A percentile compares a stretch with the other conserved stretches of the same genome.
phyloP scores from a whole-genome alignment of 192 early-diverging fungal genomes.

The Diversispora eburnea region DNA sequence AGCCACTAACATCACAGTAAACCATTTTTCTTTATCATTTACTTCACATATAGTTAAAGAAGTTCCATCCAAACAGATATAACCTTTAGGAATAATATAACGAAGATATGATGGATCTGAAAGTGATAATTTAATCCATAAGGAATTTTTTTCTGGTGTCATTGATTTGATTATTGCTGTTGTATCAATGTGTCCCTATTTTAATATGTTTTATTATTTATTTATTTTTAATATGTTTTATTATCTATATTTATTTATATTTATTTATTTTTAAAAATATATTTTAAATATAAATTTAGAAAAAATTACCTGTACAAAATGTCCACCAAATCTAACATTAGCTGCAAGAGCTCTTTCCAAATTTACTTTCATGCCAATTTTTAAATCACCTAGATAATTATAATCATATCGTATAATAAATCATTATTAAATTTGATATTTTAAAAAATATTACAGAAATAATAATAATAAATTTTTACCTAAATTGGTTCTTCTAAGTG shows the following conservation, averaged over 20 bases:
- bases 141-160: constrained; percentile 85
- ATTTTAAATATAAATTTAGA: too few species aligned
- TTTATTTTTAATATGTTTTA: too few species aligned
- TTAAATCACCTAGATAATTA: constrained; percentile 54
- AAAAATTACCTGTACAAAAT: constrained; percentile 77
- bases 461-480: constrained; percentile 42
- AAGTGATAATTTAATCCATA: constrained; percentile 59
- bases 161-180: constrained; percentile 72
- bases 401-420: neutral
- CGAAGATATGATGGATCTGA: constrained; percentile 57
- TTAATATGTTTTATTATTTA: constrained; percentile 2
- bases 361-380: constrained; percentile 81
- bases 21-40: constrained; percentile 66
- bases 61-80: constrained; percentile 89
- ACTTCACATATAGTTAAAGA: constrained; percentile 93
- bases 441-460: neutral
- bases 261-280: too few species aligned
- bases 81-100: constrained; percentile 95
- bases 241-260: too few species aligned
- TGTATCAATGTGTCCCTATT: constrained; percentile 85
- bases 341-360: constrained; percentile 91
- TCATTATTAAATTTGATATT: neutral
- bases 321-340: constrained; percentile 89
- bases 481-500: constrained; percentile 87
- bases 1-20: constrained; percentile 94